These are phyloP conservation scores for Xerocomus amazonicus DNA, from an alignment of 1,284 basidiomycete species.

Conservation along the genomic window DNA sequence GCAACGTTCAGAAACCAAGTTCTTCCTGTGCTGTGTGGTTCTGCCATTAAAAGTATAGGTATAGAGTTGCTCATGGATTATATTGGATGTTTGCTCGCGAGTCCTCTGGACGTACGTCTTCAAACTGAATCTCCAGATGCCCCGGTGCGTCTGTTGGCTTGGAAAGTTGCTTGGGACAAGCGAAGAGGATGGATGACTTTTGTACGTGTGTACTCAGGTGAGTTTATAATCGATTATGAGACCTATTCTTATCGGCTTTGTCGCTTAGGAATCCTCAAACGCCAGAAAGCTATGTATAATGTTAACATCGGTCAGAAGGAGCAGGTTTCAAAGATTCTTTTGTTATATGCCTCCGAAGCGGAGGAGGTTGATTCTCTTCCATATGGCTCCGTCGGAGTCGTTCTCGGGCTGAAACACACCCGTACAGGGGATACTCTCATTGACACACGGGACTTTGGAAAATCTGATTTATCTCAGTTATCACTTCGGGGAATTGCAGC, in stretches of 20 bases:
- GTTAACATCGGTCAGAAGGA: slow-evolving; percentile 68
- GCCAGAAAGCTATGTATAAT: slow-evolving; percentile 64
- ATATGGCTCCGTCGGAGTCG: slow-evolving; percentile 82
- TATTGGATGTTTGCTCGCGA: slow-evolving; percentile 76
- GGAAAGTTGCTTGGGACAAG: slow-evolving; percentile 88
- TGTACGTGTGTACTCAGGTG: slow-evolving; percentile 84
- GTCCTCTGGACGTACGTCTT: slow-evolving; percentile 62
- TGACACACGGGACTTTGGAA: slow-evolving; percentile 39
- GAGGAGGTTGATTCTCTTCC: slow-evolving; percentile 79
- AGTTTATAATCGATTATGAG: slow-evolving; percentile 11
- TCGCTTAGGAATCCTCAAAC: slow-evolving; percentile 59
- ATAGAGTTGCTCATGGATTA: slow-evolving; percentile 82
- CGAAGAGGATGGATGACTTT: slow-evolving; percentile 89
- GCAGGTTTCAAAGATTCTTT: slow-evolving; percentile 70
- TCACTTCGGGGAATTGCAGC: slow-evolving; percentile 66
- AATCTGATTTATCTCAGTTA: slow-evolving; percentile 29
- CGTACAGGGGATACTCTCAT: slow-evolving; percentile 87
- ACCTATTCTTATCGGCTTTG: slow-evolving; percentile 3
- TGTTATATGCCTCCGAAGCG: slow-evolving; percentile 78
- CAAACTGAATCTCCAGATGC: slow-evolving; percentile 42
- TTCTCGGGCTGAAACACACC: slow-evolving; percentile 79
- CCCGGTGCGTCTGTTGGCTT: slow-evolving; percentile 68
- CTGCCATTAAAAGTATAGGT: slow-evolving; percentile 78
- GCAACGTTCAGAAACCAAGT: slow-evolving; percentile 66
- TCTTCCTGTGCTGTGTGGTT: slow-evolving; percentile 80